Percentiles rank a stretch among this genome's conserved stretches.
phyloP scores from a whole-genome alignment of 2,329 filamentous ascomycete genomes.

The Exophiala dermatitidis region DNA sequence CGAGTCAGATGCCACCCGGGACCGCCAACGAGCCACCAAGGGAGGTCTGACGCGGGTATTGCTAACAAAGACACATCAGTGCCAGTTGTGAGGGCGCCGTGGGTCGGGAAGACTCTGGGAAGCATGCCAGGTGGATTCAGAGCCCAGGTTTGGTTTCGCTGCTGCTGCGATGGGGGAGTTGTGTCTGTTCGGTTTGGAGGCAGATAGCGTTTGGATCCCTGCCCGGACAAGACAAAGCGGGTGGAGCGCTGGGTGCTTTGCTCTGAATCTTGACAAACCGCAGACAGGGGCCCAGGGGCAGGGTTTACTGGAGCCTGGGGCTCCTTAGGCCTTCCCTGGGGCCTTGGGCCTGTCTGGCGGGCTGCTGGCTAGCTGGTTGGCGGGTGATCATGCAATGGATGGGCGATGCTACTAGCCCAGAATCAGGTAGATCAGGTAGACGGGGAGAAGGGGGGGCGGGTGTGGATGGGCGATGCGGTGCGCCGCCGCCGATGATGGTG shows the following conservation, averaged over 20 bases:
- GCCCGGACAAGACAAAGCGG: not conserved
- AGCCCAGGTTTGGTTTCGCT: not conserved
- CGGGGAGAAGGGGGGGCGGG: not conserved
- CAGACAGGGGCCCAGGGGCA: not conserved
- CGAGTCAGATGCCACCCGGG: constrained; percentile 3
- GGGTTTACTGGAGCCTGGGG: not conserved
- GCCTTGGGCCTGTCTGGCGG: too few species aligned
- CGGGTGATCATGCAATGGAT: not conserved
- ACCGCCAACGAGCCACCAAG: not conserved
- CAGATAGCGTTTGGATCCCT: constrained; percentile 4
- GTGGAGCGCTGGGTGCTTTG: not conserved
- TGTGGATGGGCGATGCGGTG: not conserved
- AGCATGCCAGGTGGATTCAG: constrained; percentile 1
- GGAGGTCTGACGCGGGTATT: constrained; percentile 10
- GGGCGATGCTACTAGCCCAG: not conserved
- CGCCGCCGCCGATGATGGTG: not conserved
- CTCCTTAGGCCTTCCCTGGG: too few species aligned
- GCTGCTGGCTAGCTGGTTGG: not conserved
- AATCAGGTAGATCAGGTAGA: not conserved
- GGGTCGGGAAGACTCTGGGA: constrained; percentile 1
- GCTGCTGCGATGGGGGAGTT: not conserved
- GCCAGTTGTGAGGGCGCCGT: not conserved
- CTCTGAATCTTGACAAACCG: not conserved
- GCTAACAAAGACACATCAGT: constrained; percentile 1
- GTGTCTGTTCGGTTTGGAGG: not conserved